Evolutionary conservation across 768 basidiomycete species (phyloP), one percentile per base, ranked within the genome.

Genomic region (Leccinum uliginosum): DNA sequence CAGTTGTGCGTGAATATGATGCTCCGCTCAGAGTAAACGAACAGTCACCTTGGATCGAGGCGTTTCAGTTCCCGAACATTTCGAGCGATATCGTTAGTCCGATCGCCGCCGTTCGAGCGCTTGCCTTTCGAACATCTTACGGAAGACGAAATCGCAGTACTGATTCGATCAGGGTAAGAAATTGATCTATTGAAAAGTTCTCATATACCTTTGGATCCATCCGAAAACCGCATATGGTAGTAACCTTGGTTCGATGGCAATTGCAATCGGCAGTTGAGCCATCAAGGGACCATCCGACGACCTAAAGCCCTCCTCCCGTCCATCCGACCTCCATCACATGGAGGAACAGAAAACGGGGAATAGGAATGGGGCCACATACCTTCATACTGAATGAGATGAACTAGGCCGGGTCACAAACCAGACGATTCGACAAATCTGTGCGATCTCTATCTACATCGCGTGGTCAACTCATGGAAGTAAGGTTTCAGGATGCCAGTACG

Each of bases 61-160:
- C 82, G 80, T 62, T 84, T 85, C 35, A 91, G 72, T 64, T 88
- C 87, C 63, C 82, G 80, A 30, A 90, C 86, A 65, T 89, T 89
- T 17, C 77, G 73, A 12, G 83, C 77, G 53, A 90, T 86, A 51
- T 88, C 86, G 38, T 83, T 79, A 11, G 80, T 74, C 43, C 79
- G 77, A 24, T 76, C 76, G 17, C 84, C 84, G 55, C 76, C 78
- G 23, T 79, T 73, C 29, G 6, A 73, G 68, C 38, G 72, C 56
- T 61, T 69, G 68, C 59, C 83, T 81, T 69, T 89, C 87, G 61
- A 91, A 91, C 82, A 91, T 90, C 69, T 89, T 89, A 48, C 89
- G 85, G 67, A 91, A 90, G 17, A 91, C 84, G 63, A 90, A 91
- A 66, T 91, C 84, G 47, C 88, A 86, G 68, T 91, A 88, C 87